Evolutionary conservation across 2,329 filamentous ascomycete species (phyloP).

Genomic region (Aspergillus ruber): DNA sequence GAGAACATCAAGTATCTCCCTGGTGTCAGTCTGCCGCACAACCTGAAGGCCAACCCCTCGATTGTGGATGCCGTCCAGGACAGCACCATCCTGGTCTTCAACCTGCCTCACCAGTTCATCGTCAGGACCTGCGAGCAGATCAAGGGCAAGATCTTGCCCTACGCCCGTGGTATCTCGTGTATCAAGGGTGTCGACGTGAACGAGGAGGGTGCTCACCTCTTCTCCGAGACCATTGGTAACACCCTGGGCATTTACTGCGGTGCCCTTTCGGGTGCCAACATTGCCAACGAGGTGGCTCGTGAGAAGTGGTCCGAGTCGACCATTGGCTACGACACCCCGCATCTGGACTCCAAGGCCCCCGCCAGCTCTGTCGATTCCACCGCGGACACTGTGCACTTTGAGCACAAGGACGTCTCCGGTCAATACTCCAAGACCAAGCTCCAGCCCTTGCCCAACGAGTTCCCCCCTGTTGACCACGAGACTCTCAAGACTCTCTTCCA

Average conservation of each 20-base stretch:
- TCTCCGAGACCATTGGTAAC: slow-evolving; percentile 90
- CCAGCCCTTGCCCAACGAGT: slow-evolving; percentile 69
- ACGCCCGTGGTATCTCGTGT: slow-evolving; percentile 87
- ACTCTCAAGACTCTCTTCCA: slow-evolving; percentile 85
- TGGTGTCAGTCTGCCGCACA: slow-evolving; percentile 72
- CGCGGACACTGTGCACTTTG: slow-evolving; percentile 45
- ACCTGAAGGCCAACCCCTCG: slow-evolving; percentile 46
- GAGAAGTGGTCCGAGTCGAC: slow-evolving; percentile 98
- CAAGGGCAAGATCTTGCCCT: slow-evolving; percentile 82
- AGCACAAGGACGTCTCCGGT: slow-evolving; percentile 65
- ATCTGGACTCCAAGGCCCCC: slow-evolving; percentile 74
- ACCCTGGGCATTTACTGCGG: slow-evolving; percentile 93
- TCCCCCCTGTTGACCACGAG: slow-evolving; percentile 77
- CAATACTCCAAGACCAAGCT: slow-evolving; percentile 63
- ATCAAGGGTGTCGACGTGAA: slow-evolving; percentile 97
- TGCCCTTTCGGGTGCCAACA: slow-evolving; percentile 91
- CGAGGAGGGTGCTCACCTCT: slow-evolving; percentile 76
- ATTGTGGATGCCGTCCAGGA: slow-evolving; percentile 67
- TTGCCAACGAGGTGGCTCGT: slow-evolving; percentile 85
- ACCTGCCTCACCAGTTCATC: slow-evolving; percentile 89
- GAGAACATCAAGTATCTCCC: slow-evolving; percentile 98
- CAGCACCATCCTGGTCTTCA: slow-evolving; percentile 89
- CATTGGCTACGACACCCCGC: slow-evolving; percentile 88
- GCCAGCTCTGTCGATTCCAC: slow-evolving; percentile 51
- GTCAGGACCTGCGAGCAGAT: slow-evolving; percentile 76